These are phyloP conservation scores for Acanthochlamys bracteata DNA, from an alignment of 106 monocot genomes.

Conservation along the genomic window DNA sequence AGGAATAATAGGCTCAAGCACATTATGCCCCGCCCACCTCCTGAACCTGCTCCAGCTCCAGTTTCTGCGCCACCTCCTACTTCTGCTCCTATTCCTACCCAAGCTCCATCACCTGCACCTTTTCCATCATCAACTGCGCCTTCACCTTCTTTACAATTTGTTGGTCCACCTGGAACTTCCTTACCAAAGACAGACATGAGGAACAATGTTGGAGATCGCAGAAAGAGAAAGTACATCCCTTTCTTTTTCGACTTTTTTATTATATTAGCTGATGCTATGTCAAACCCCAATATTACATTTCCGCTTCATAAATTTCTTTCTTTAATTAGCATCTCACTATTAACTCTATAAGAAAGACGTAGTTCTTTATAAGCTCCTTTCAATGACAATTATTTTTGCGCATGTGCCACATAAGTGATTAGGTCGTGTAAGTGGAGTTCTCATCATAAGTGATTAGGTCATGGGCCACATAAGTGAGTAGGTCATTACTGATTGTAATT, in stretches of 20 bases:
- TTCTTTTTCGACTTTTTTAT: neutral
- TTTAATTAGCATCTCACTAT: no score
- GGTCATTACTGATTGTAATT: no score
- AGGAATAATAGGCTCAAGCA: constrained; percentile 95
- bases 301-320: no score
- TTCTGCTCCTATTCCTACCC: constrained; percentile 22
- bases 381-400: no score
- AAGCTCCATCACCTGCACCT: constrained; percentile 16
- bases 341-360: no score
- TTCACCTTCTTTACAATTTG: constrained; percentile 70
- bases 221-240: constrained; percentile 84
- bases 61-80: constrained; percentile 19
- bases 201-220: constrained; percentile 64
- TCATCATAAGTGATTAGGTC: no score
- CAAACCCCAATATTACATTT: no score
- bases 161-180: constrained; percentile 42
- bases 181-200: constrained; percentile 69
- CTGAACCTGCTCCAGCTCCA: constrained; percentile 46
- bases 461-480: no score
- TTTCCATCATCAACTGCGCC: constrained; percentile 18
- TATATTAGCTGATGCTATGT: no score
- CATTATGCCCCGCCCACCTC: constrained; percentile 74
- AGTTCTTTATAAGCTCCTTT: no score
- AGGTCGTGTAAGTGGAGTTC: no score
- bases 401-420: no score